Evolutionary conservation across 345 rosid species (phyloP), one percentile per base, ranked within the genome.

Genomic region (Syzygium oleosum): DNA sequence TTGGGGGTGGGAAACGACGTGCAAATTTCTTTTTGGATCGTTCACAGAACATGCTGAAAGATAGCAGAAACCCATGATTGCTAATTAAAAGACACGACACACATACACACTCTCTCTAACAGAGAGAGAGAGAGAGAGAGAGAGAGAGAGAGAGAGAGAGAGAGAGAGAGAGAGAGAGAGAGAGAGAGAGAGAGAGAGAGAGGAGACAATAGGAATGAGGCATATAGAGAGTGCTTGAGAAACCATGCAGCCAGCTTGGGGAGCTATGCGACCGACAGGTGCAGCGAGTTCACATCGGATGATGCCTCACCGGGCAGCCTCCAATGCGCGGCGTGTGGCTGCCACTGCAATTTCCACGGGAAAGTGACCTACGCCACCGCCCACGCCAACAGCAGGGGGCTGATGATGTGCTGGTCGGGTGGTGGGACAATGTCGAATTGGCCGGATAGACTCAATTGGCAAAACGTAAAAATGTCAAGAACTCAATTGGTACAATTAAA

Each of bases 221-320:
- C 86, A 23, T 97, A 95, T 94, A 89, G 89, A 88, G 98, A 96
- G 91, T 97, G 99, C 93, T 91, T 94, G 87, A 92, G 98, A 53
- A 97, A 97, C 93, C 98, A 97, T 90, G 99, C 99, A 21, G 99
- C 98, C 22, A 94, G 91, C 90, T 91, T 97, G 15, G 98, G 98
- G 86, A 93, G 98, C 86, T 91, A 95, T 86, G 96, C 97, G 88
- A 92, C 94, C 85, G 99, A 95, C 87, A 97, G 99, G 61, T 96
- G 99, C 91, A 96, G 95, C 14, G 97, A 97, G 91, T 96, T 92
- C 94, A 95, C 94, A 2, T 87, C 73, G 0, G 92, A 88, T 58
- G 87, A 87, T 13, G 4, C 88, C 46, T 91, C 93, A 79, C 91
- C 92, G 25, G 51, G 56, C 84, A 43, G 59, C 87, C 95, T 95